These are phyloP conservation scores for Lactarius sanguifluus DNA, from an alignment of 768 basidiomycete species.

Conservation along the genomic window DNA sequence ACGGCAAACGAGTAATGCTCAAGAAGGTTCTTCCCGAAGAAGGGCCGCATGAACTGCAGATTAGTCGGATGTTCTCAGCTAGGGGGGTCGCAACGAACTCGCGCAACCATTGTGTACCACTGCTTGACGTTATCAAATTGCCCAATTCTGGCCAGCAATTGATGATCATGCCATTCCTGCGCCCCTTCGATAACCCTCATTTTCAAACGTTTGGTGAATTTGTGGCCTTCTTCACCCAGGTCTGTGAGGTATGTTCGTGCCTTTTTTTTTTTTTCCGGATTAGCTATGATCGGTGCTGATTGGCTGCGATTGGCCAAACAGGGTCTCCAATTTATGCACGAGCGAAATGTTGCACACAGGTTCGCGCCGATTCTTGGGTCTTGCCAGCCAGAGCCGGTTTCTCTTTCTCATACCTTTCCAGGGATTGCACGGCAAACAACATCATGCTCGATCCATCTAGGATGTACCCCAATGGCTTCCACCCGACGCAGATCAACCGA, in stretches of 20 bases:
- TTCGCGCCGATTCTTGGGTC: not conserved
- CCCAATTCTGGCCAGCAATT: constrained; percentile 19
- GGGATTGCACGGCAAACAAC: constrained; percentile 23
- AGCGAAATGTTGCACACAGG: constrained; percentile 31
- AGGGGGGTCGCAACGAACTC: constrained; percentile 21
- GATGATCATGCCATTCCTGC: constrained; percentile 32
- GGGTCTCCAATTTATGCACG: constrained; percentile 33
- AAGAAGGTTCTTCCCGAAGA: constrained; percentile 23
- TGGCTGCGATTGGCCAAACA: not conserved
- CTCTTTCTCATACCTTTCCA: not conserved
- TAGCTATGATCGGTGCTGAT: not conserved
- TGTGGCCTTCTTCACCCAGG: constrained; percentile 32
- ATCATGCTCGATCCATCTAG: constrained; percentile 23
- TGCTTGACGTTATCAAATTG: constrained; percentile 29
- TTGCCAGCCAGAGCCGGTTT: not conserved
- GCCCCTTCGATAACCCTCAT: constrained; percentile 28
- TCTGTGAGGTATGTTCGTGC: constrained; percentile 29
- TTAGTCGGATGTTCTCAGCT: constrained; percentile 19
- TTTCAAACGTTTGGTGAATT: constrained; percentile 34
- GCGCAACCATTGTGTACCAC: constrained; percentile 31
- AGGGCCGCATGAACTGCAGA: constrained; percentile 20
- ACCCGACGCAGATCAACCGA: constrained; percentile 15
- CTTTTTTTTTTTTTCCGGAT: not conserved
- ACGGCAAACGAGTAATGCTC: constrained; percentile 29
- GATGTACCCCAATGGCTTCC: constrained; percentile 23